phyloP scores from a whole-genome alignment of 2,329 filamentous ascomycete species.

The Neonectria ditissima region DNA sequence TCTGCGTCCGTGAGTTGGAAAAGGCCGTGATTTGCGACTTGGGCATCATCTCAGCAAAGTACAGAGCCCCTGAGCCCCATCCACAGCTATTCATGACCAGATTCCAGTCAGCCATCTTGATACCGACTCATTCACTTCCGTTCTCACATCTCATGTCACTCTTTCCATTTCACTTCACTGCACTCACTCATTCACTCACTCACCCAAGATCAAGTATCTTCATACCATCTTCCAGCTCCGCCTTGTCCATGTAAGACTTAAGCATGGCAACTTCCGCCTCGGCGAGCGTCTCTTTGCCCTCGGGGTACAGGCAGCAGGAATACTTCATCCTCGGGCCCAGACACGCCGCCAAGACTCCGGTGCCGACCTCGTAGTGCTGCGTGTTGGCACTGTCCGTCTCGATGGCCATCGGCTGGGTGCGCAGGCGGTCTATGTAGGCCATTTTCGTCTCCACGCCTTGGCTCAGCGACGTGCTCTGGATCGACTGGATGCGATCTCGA shows the following conservation, averaged over 20 bases:
- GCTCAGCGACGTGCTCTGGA: slow-evolving; percentile 64
- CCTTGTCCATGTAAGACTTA: slow-evolving; percentile 70
- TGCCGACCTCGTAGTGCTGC: slow-evolving; percentile 80
- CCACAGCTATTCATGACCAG: slow-evolving; percentile 64
- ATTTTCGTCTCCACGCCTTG: slow-evolving; percentile 70
- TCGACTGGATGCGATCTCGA: slow-evolving; percentile 67
- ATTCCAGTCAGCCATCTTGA: slow-evolving; percentile 1
- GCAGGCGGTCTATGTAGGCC: slow-evolving; percentile 70
- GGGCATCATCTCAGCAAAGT: slow-evolving; percentile 74
- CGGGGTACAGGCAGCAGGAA: slow-evolving; percentile 73
- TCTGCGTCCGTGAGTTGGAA: slow-evolving; percentile 77
- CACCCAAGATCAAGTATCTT: slow-evolving; percentile 72
- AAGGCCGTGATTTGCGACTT: slow-evolving; percentile 73
- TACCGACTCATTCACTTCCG: not conserved
- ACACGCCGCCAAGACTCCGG: slow-evolving; percentile 69
- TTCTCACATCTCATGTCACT: not conserved
- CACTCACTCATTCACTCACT: slow-evolving; percentile 30
- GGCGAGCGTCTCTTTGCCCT: slow-evolving; percentile 70
- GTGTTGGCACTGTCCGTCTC: slow-evolving; percentile 73
- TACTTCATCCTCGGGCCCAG: slow-evolving; percentile 80
- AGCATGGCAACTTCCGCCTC: slow-evolving; percentile 77
- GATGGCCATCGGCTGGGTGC: slow-evolving; percentile 73
- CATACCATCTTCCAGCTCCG: slow-evolving; percentile 70
- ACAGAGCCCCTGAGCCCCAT: slow-evolving; percentile 75
- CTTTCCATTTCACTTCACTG: not conserved